Percentiles rank a stretch among this genome's conserved stretches.
phyloP scores from a whole-genome alignment of 2,329 filamentous ascomycete species.

The Curvularia verruculosa region DNA sequence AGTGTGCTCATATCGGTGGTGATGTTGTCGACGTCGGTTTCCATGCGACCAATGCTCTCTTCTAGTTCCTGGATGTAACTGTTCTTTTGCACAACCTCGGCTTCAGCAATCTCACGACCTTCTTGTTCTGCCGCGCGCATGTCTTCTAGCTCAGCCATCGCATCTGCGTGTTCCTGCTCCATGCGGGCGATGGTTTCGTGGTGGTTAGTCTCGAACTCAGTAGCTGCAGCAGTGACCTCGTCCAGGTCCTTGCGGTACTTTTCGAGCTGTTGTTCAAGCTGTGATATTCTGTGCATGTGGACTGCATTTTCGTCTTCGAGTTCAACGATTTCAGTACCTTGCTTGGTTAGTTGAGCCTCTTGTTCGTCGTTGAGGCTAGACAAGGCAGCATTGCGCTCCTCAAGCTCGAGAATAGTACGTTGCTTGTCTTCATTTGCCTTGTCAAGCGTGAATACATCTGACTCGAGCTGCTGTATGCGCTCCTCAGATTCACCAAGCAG shows the following conservation, averaged over 20 bases:
- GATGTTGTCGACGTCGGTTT: constrained; percentile 45
- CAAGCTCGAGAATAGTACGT: constrained; percentile 47
- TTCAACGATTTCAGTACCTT: constrained; percentile 36
- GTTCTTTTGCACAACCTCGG: constrained; percentile 47
- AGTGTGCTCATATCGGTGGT: constrained; percentile 42
- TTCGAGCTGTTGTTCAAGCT: constrained; percentile 48
- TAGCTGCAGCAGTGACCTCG: constrained; percentile 47
- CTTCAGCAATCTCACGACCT: constrained; percentile 48
- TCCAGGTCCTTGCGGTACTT: constrained; percentile 50
- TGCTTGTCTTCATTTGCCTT: constrained; percentile 47
- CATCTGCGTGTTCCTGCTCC: constrained; percentile 48
- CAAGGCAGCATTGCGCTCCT: constrained; percentile 38
- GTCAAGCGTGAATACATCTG: constrained; percentile 47
- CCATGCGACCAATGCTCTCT: constrained; percentile 44
- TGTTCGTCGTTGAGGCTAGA: constrained; percentile 41
- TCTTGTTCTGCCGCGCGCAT: constrained; percentile 48
- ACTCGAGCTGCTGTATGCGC: constrained; percentile 46
- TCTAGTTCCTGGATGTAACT: constrained; percentile 50
- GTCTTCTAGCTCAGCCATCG: constrained; percentile 45
- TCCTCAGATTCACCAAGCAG: constrained; percentile 42
- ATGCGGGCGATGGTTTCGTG: constrained; percentile 45
- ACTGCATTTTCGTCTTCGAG: constrained; percentile 33
- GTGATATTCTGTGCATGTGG: constrained; percentile 29
- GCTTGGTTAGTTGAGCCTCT: constrained; percentile 41
- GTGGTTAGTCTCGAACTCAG: constrained; percentile 50